Base-by-base conservation (phyloP, 2,329 filamentous ascomycete genomes). In the Pseudocercospora musae region DNA sequence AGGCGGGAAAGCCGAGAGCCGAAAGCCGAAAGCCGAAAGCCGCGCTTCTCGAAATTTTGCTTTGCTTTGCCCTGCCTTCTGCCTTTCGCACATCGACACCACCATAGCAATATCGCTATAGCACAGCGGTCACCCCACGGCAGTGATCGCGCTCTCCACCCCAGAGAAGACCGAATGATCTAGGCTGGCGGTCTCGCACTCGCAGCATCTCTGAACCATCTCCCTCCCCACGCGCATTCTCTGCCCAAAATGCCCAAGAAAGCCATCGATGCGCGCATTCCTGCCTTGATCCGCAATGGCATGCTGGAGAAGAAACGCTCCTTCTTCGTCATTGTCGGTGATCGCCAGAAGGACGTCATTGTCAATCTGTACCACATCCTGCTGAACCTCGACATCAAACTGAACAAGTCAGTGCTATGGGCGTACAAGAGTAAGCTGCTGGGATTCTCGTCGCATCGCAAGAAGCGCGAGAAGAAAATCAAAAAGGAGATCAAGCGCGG, bases 371-470 rank as follows among this genome's bases (percentile, higher is more conserved):
- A 98, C 79, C 92, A 95, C 74, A 96, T 99, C 73, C 90, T 97
- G 83, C 89, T 93, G 56, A 90, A 87, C 70, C 88, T 90, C 74
- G 91, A 96, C 75, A 86, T 97, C 68, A 96, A 96, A 79, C 87
- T 96, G 77, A 96, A 95, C 81, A 98, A 98, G 78, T 95, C 91
- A 11, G 92, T 99, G 2, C 82, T 99, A 10, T 99, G 95, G 95
- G 94, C 95, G 20, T 99, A 99, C 82, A 98, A 98, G 84, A 96
- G 96, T 77, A 95, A 99, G 78, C 84, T 99, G 10, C 82, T 99
- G 31, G 93, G 92, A 55, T 98, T 98, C 76, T 96, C 92, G 31
- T 92, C 91, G 80, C 93, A 99, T 79, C 90, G 95, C 59, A 96
- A 96, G 83, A 99, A 99, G 87, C 90, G 95, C 71, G 95, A 99